Evolutionary conservation across 2,329 filamentous ascomycete species (phyloP).

Genomic region (Aurifilum marmelostoma): DNA sequence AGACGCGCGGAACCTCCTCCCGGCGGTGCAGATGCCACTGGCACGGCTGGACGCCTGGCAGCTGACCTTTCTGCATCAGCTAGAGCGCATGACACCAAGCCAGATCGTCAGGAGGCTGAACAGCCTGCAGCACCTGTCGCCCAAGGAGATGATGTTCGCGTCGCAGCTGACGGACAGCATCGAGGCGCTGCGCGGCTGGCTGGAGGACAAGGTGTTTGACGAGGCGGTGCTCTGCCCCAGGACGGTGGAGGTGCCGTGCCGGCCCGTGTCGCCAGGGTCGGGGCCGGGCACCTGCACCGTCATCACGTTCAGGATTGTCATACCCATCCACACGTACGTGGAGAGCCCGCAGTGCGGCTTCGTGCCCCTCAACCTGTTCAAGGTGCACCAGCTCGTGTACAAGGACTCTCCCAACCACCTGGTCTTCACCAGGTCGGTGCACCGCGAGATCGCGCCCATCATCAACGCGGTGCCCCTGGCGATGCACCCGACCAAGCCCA

Average conservation of each 20-base stretch:
- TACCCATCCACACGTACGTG: conserved; percentile 51
- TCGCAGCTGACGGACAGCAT: conserved; percentile 49
- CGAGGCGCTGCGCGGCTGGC: conserved; percentile 44
- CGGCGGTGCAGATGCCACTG: conserved; percentile 58
- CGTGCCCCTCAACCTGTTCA: conserved; percentile 56
- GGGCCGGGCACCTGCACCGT: conserved; percentile 35
- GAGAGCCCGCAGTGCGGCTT: conserved; percentile 50
- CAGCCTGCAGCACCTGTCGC: conserved; percentile 42
- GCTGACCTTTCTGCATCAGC: conserved; percentile 53
- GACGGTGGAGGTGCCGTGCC: conserved; percentile 48
- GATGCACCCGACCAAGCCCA: conserved; percentile 27
- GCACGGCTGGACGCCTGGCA: conserved; percentile 59
- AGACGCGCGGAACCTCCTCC: conserved; percentile 61
- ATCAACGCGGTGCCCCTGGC: conserved; percentile 40
- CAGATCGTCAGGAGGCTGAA: conserved; percentile 45
- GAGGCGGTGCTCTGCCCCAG: conserved; percentile 50
- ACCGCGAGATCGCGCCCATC: conserved; percentile 62
- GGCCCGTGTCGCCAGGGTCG: conserved; percentile 32
- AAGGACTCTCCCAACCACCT: conserved; percentile 57
- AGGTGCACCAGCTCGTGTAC: conserved; percentile 60
- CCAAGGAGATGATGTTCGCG: conserved; percentile 49
- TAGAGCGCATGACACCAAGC: conserved; percentile 50
- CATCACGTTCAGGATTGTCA: conserved; percentile 52
- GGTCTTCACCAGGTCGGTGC: conserved; percentile 62
- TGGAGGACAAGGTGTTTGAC: conserved; percentile 50